These are phyloP conservation scores for Mycosphaerella sp. DNA, from an alignment of 2,329 filamentous ascomycete genomes.

Conservation along the genomic window DNA sequence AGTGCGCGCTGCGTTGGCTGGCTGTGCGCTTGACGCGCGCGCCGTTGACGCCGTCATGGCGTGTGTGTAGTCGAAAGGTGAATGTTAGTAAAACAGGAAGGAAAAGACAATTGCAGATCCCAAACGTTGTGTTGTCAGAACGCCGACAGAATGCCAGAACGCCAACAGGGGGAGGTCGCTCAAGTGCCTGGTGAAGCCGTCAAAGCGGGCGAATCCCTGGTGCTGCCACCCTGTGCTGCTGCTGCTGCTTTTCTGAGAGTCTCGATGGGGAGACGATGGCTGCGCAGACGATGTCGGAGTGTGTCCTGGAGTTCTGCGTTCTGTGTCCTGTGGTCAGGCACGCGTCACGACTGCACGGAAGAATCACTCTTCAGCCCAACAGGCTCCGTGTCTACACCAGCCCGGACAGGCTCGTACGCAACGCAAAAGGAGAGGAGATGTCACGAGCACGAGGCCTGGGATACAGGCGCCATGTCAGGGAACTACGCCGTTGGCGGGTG, in stretches of 20 bases:
- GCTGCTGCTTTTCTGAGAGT: neutral
- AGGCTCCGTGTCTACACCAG: constrained; percentile 18
- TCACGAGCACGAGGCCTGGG: constrained; percentile 14
- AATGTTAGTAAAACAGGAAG: constrained; percentile 17
- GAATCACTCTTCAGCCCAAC: constrained; percentile 12
- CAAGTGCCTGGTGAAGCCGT: neutral
- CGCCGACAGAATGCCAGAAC: constrained; percentile 1
- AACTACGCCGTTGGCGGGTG: constrained; percentile 14
- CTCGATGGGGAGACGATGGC: neutral
- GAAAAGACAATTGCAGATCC: constrained; percentile 9
- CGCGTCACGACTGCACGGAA: constrained; percentile 6
- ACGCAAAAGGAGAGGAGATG: constrained; percentile 6
- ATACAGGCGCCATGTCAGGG: constrained; percentile 14
- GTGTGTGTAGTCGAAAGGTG: constrained; percentile 9
- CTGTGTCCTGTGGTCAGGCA: constrained; percentile 6
- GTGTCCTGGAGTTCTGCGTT: neutral
- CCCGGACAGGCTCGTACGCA: constrained; percentile 11
- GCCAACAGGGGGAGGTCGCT: neutral
- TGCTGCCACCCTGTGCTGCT: neutral
- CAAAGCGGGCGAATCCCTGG: neutral
- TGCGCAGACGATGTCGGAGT: neutral
- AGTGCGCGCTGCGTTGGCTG: constrained; percentile 25
- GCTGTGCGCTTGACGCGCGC: constrained; percentile 18
- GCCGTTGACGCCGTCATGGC: constrained; percentile 16
- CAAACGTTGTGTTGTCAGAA: neutral